Evolutionary conservation across 2,329 filamentous ascomycete species (phyloP), one percentile per base, ranked within the genome.

Genomic region (Drechslerella coelobrocha): DNA sequence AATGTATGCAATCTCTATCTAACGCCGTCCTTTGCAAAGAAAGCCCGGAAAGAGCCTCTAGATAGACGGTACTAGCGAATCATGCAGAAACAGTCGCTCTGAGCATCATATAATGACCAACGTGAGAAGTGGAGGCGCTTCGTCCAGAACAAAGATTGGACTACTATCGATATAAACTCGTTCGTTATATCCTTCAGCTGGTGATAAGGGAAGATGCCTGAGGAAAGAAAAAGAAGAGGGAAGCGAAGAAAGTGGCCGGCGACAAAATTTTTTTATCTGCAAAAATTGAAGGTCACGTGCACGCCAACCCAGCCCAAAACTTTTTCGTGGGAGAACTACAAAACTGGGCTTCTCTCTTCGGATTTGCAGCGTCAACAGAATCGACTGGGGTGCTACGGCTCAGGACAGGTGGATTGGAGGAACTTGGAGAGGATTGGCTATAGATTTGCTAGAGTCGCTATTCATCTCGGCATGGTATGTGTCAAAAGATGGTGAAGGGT

Each of bases 161-260:
- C 66, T 71, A 71, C 66, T 71, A 48, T 43, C 31, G 66, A 71
- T 71, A 71, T 63, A 68, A 59, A 62, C 55, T 29, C 26, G 27
- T 19, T 60, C 39, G 63, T 69, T 69, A 61, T 66, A 66, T 72
- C 68, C 61, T 72, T 66, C 61, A 59, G 60, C 63, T 72, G 68
- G 68, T 72, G 68, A 72, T 72, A 72, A 72, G 68, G 68, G 61
- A 65, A 72, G 61, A 41, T 65, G 60, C 68, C 55, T 65, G 61
- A 72, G 51, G 68, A 61, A 51, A 65, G 10, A 59, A 72, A 34
- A 47, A 48, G 34, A 50, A 43, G 41, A 61, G 23, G 37, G 47
- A 48, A 29, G 54, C n/a, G 53, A 48, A 62, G 53, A 55, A 47
- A 55, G 45, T 56, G 51, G 1, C 14, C 10, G 19, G n/a, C 26